These are phyloP conservation scores for Myrmaecium sp. DNA, from an alignment of 2,329 filamentous ascomycete genomes.

Conservation along the genomic window DNA sequence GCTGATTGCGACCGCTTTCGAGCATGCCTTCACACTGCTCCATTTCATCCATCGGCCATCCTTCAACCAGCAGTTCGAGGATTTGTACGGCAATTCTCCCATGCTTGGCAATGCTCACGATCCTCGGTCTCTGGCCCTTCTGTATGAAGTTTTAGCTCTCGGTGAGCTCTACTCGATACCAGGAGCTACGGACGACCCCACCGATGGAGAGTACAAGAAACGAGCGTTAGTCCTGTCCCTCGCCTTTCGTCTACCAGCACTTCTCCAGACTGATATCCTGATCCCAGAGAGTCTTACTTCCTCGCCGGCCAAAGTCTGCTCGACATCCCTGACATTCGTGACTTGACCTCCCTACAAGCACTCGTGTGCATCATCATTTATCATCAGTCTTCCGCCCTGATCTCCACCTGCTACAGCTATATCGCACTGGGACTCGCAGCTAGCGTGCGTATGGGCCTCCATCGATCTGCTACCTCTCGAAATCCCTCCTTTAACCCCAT, in stretches of 20 bases:
- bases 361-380: conserved; percentile 69
- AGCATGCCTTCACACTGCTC: conserved; percentile 34
- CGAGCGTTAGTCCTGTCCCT: neutral
- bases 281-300: conserved; percentile 2
- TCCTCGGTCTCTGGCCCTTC: conserved; percentile 52
- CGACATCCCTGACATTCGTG: conserved; percentile 46
- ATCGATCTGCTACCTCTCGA: conserved; percentile 51
- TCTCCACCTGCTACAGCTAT: conserved; percentile 66
- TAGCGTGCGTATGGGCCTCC: conserved; percentile 60
- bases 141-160: conserved; percentile 54
- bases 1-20: conserved; percentile 31
- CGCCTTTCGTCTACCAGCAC: neutral
- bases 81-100: conserved; percentile 46
- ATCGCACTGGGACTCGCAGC: conserved; percentile 62
- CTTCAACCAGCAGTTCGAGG: conserved; percentile 50
- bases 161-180: conserved; percentile 63
- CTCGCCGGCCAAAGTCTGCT: conserved; percentile 17
- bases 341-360: conserved; percentile 57
- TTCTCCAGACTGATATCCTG: neutral
- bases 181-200: conserved; percentile 30
- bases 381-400: conserved; percentile 60
- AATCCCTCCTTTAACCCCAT: conserved; percentile 45
- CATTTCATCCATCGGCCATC: conserved; percentile 54
- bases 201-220: neutral
- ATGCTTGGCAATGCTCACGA: conserved; percentile 42